Evolutionary conservation across 768 basidiomycete genomes (phyloP).

Genomic region (Hygrophorus pudorinus): DNA sequence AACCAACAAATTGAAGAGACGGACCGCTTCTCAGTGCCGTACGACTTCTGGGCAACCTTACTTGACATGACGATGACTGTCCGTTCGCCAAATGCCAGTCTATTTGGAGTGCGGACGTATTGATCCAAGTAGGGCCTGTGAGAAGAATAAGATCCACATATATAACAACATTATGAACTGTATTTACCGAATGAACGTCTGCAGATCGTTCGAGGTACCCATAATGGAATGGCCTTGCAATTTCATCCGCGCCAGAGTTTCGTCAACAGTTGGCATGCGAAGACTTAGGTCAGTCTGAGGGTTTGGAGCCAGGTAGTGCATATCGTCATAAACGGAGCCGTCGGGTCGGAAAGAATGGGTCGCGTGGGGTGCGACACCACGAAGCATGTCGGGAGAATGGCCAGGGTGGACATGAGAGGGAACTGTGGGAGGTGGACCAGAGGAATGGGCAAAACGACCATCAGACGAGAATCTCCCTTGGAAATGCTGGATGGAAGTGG

Average conservation of each 20-base stretch:
- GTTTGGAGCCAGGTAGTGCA: slow-evolving; percentile 42
- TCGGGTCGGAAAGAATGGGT: slow-evolving; percentile 54
- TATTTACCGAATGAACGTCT: slow-evolving; percentile 69
- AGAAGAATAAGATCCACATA: slow-evolving; percentile 7
- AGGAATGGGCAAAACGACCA: slow-evolving; percentile 36
- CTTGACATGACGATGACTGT: slow-evolving; percentile 97
- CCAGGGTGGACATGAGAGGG: slow-evolving; percentile 41
- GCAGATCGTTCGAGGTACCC: slow-evolving; percentile 61
- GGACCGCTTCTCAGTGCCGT: slow-evolving; percentile 90
- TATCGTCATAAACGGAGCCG: slow-evolving; percentile 39
- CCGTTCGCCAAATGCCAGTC: slow-evolving; percentile 85
- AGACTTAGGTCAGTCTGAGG: slow-evolving; percentile 48
- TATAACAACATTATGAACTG: slow-evolving; percentile 7
- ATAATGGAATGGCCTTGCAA: slow-evolving; percentile 46
- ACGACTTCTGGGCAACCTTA: slow-evolving; percentile 95
- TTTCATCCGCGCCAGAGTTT: slow-evolving; percentile 55
- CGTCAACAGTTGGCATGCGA: slow-evolving; percentile 53
- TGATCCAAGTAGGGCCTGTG: slow-evolving; percentile 72
- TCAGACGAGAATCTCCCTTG: slow-evolving; percentile 50
- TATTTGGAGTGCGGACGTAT: slow-evolving; percentile 76
- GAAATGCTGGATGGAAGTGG: slow-evolving; percentile 46
- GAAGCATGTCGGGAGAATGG: slow-evolving; percentile 47
- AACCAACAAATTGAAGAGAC: slow-evolving; percentile 10
- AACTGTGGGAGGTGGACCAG: slow-evolving; percentile 28
- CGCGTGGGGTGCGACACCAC: slow-evolving; percentile 61